Evolutionary conservation across 202 grass and related monocot species (phyloP).

Genomic region (Eragrostis tef): DNA sequence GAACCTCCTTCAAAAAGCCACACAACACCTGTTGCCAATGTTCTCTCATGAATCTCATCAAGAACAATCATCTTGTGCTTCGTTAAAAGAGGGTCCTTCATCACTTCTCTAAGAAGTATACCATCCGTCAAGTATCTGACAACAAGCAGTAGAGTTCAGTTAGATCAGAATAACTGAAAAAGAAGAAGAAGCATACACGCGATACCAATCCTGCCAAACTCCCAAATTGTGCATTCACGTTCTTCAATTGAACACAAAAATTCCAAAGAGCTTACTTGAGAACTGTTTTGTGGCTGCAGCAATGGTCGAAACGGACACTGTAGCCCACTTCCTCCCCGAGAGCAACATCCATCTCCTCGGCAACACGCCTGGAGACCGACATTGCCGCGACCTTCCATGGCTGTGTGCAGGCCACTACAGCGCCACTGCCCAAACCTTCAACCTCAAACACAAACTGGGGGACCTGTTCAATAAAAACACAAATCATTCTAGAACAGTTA

Average conservation of each 20-base stretch:
- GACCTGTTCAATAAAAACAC: slow-evolving; percentile 60
- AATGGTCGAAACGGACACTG: slow-evolving; percentile 84
- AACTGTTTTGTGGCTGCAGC: slow-evolving; percentile 79
- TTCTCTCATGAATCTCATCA: slow-evolving; percentile 88
- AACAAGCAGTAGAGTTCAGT: slow-evolving; percentile 82
- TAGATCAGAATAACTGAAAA: slow-evolving; percentile 80
- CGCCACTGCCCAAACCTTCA: slow-evolving; percentile 35
- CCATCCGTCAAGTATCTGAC: slow-evolving; percentile 99
- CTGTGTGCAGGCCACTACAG: slow-evolving; percentile 70
- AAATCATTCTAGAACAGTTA: not conserved
- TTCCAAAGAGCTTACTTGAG: slow-evolving; percentile 69
- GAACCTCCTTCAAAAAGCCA: slow-evolving; percentile 82
- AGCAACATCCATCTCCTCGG: slow-evolving; percentile 83
- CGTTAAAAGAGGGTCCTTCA: slow-evolving; percentile 88
- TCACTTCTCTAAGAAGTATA: slow-evolving; percentile 93
- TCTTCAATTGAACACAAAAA: slow-evolving; percentile 20
- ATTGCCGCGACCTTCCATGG: slow-evolving; percentile 76
- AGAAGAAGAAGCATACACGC: slow-evolving; percentile 37
- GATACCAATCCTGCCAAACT: slow-evolving; percentile 62
- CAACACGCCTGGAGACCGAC: slow-evolving; percentile 81
- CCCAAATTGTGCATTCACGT: slow-evolving; percentile 29
- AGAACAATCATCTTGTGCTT: slow-evolving; percentile 92
- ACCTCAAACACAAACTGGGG: slow-evolving; percentile 84
- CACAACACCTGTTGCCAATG: slow-evolving; percentile 79
- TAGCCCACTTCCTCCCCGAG: slow-evolving; percentile 85